Percentiles rank a stretch among this genome's conserved stretches.
Evolutionary conservation across 345 rosid species (phyloP).

Genomic region (Carallia brachiata): DNA sequence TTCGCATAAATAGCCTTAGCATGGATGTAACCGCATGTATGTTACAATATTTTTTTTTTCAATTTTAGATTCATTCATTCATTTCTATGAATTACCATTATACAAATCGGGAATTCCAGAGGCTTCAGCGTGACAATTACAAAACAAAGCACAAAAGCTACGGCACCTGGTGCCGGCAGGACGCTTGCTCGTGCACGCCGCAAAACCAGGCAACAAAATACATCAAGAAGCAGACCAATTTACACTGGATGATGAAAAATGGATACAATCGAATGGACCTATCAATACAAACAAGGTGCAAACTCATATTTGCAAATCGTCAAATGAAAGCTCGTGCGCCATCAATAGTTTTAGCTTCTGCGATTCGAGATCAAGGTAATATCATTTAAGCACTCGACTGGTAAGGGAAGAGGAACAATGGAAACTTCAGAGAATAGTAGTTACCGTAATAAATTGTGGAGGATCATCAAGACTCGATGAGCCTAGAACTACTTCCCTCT

Average conservation of each 20-base stretch:
- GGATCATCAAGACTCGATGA: constrained; percentile 96
- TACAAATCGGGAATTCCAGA: background rate
- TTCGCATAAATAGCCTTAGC: too few species aligned
- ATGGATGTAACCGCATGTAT: too few species aligned
- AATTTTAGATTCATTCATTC: background rate
- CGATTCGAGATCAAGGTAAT: background rate
- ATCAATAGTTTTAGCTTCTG: constrained; percentile 94
- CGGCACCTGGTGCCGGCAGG: background rate
- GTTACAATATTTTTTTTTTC: too few species aligned
- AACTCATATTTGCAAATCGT: constrained; percentile 51
- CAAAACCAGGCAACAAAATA: background rate
- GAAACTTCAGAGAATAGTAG: background rate
- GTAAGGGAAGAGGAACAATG: too few species aligned
- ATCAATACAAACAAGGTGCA: constrained; percentile 15
- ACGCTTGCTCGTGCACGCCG: background rate
- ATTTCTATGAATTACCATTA: background rate
- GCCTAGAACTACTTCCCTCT: constrained; percentile 86
- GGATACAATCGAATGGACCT: constrained; percentile 6
- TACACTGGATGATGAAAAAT: constrained; percentile 1
- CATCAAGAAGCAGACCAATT: background rate
- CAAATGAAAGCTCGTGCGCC: constrained; percentile 71
- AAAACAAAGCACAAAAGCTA: background rate
- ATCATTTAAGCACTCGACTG: background rate
- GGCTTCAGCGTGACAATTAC: background rate
- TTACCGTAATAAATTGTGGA: constrained; percentile 88